Conservation (phyloP, 768 basidiomycete species). For the Tulasnella calospora region DNA sequence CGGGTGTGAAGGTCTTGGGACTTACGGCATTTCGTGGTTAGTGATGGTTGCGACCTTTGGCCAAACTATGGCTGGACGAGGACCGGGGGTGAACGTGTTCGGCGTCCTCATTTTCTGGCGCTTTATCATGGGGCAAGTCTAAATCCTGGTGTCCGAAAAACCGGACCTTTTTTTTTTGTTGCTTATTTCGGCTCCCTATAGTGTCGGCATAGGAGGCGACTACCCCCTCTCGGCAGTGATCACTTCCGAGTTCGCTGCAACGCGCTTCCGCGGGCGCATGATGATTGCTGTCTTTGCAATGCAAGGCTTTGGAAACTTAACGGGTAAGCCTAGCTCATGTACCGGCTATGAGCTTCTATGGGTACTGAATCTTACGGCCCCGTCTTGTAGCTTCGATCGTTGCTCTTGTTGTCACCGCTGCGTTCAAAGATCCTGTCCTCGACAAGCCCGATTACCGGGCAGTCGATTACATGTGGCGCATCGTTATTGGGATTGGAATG, state of each 20-base stretch:
- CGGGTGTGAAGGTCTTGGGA: neutral
- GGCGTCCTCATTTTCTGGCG: constrained; percentile 31
- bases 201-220: constrained; percentile 30
- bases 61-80: constrained; percentile 36
- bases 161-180: too few species aligned
- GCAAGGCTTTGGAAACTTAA: constrained; percentile 29
- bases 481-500: constrained; percentile 31
- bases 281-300: constrained; percentile 30
- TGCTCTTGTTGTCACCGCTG: constrained; percentile 12
- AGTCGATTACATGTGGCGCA: constrained; percentile 48
- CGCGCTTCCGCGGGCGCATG: constrained; percentile 31
- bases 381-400: neutral
- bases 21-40: constrained; percentile 31
- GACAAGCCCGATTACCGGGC: constrained; percentile 22
- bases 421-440: constrained; percentile 11
- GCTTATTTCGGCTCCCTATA: neutral
- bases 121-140: constrained; percentile 30
- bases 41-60: constrained; percentile 39
- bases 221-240: constrained; percentile 31
- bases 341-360: neutral
- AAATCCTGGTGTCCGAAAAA: neutral
- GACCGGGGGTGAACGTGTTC: constrained; percentile 28
- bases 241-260: constrained; percentile 31
- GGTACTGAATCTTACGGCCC: neutral
- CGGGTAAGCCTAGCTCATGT: neutral